Evolutionary conservation across 805 yeast genomes (phyloP).

Genomic region (Kluyveromyces lactis): DNA sequence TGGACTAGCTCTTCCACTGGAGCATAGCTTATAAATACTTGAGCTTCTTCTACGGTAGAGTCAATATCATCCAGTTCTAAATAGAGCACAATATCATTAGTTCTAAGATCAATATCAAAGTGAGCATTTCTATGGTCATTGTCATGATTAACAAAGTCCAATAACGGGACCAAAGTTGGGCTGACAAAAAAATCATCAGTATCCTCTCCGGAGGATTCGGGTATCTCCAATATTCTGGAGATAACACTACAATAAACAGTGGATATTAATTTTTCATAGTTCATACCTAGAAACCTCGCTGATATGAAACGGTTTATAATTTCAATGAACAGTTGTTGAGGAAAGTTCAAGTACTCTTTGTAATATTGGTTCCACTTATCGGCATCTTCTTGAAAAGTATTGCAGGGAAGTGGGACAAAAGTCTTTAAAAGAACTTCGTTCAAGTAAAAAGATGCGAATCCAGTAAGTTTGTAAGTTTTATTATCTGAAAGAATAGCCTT

Average conservation of each 20-base stretch:
- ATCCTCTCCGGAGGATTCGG: constrained; percentile 29
- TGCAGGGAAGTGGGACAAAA: constrained; percentile 4
- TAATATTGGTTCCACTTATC: not conserved
- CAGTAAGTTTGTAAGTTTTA: constrained; percentile 13
- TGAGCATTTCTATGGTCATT: constrained; percentile 39
- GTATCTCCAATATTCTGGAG: constrained; percentile 60
- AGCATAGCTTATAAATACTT: constrained; percentile 39
- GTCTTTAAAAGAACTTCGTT: constrained; percentile 16
- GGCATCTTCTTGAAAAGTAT: constrained; percentile 1
- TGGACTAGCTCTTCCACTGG: constrained; percentile 35
- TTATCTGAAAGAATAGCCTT: constrained; percentile 8
- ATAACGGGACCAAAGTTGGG: constrained; percentile 52
- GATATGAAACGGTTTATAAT: constrained; percentile 1
- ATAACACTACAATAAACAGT: constrained; percentile 38
- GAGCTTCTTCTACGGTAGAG: constrained; percentile 13
- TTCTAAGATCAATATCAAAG: constrained; percentile 49
- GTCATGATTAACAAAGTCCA: constrained; percentile 63
- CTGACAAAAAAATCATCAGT: constrained; percentile 39
- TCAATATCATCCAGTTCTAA: constrained; percentile 15
- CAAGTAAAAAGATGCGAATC: constrained; percentile 14
- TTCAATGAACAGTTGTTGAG: constrained; percentile 2
- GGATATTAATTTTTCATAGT: constrained; percentile 5
- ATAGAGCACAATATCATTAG: constrained; percentile 36
- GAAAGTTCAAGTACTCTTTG: constrained; percentile 2
- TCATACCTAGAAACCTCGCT: constrained; percentile 1